Evolutionary conservation across 441 rosid genomes (phyloP), one percentile per base, ranked within the genome.

Genomic region (Croton laevigatus): DNA sequence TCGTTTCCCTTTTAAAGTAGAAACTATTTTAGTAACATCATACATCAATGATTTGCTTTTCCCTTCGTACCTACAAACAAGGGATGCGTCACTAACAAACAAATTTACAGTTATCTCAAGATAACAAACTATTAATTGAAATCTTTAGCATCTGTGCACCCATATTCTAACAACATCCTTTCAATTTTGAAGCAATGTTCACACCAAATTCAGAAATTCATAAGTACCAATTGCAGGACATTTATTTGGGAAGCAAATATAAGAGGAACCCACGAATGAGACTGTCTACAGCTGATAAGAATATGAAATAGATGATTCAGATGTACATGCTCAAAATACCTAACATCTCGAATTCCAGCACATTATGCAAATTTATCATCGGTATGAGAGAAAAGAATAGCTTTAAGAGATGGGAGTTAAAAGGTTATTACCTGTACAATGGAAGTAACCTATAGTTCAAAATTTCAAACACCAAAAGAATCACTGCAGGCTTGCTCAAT

Each of bases 361-460:
- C 12, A 20, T 20, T 45, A 34, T 59, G 62, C 63, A 48, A 40
- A 27, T 45, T 40, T 16, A 40, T 64, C 61, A 61, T 44, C 23
- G 22, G 68, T 71, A 44, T 37, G 55, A 71, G 22, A 48, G 62
- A 74, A 45, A 74, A 66, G 6, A 68, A 19, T 58, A 54, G 65
- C 62, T 65, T 70, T 62, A 45, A 22, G 45, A 61, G 46, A 78
- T 27, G 57, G 57, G 65, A 75, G 32, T 44, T 37, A 48, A 57
- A 19, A 36, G 73, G 71, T 14, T 53, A 71, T 81, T 70, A 92
- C 99, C 98, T 95, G 85, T 95, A 95, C 19, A 95, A 88, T 48
- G 98, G 99, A 86, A 95, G 97, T 81, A 95, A 79, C 34, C 97
- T 91, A 64, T 95, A 95, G 79, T 95, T 93, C 76, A 89, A 81